Evolutionary conservation across 2,329 filamentous ascomycete species (phyloP).

Genomic region (Epichloe gansuensis): DNA sequence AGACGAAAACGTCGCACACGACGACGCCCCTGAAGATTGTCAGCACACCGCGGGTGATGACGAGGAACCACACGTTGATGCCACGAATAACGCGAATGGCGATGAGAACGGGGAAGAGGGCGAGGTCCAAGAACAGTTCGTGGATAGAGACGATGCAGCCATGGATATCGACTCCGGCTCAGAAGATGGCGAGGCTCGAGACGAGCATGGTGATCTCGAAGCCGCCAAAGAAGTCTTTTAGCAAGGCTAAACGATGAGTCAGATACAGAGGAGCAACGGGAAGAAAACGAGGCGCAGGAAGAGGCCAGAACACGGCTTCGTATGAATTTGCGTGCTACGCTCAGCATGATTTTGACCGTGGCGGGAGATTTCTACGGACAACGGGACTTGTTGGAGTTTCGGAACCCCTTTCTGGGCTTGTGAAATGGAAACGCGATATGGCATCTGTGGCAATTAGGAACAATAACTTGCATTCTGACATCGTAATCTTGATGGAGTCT

Average conservation of each 20-base stretch:
- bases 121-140: slow-evolving; percentile 1
- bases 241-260: slow-evolving; percentile 25
- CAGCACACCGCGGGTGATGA: slow-evolving; percentile 4
- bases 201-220: slow-evolving; percentile 26
- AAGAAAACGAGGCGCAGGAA: slow-evolving; percentile 13
- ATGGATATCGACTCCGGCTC: slow-evolving; percentile 31
- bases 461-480: no score
- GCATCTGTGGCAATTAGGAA: neutral
- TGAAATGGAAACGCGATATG: slow-evolving; percentile 10
- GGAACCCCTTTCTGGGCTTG: slow-evolving; percentile 45
- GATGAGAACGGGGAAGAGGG: slow-evolving; percentile 7
- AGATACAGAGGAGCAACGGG: slow-evolving; percentile 16
- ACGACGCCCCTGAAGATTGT: neutral
- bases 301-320: slow-evolving; percentile 22
- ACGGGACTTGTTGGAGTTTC: slow-evolving; percentile 66
- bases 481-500: no score
- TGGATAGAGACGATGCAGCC: slow-evolving; percentile 22
- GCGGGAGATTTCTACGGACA: slow-evolving; percentile 86
- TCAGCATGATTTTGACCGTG: slow-evolving; percentile 86
- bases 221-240: slow-evolving; percentile 37
- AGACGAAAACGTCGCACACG: neutral
- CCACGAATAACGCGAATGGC: neutral
- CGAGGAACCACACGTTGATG: slow-evolving; percentile 4
- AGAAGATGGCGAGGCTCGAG: slow-evolving; percentile 21
- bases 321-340: slow-evolving; percentile 52